Evolutionary conservation across 306 rosid genomes (phyloP), one percentile per base, ranked within the genome.

Genomic region (Vicia sativa): DNA sequence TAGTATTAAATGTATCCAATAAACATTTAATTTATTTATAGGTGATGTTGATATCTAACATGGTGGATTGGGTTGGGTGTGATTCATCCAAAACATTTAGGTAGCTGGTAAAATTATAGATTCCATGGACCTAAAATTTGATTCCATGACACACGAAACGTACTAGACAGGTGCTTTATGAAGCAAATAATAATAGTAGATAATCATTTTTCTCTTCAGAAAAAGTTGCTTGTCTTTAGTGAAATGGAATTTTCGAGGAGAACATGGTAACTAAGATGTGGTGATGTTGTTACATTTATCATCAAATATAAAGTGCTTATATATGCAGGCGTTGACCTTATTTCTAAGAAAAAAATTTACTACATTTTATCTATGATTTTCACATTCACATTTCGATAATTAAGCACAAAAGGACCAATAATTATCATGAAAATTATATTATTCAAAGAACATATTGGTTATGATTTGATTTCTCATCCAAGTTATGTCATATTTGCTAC

Each of bases 191-290:
- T 10, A 38, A 10, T 39, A 39, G 39, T 48, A 4, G 28, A 58
- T 26, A 75, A 48, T 58, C 69, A 67, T 46, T 50, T 6, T 57
- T 67, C 56, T 49, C 63, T 67, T 67, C 28, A 23, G 12, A 43
- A 67, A 74, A 46, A 58, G 62, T 58, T 75, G 73, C 31, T 43
- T 74, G 72, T 65, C 66, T 42, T 42, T 44, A 13, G 57, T 9
- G 49, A 35, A 65, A 74, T 45, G 21, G 21, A 65, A 31, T 48
- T n/a, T 2, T 55, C 9, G 8, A 5, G 45, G 48, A 62, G 63
- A 46, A 39, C 49, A 16, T 25, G 62, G 74, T 37, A 67, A 46
- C 43, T 14, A 23, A 53, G 11, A 31, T 11, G 58, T 56, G 11
- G 46, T 74, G 15, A 3, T 6, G 14, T 57, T 31, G 56, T 64